These are phyloP conservation scores for Solanum neorickii DNA, from an alignment of 257 asterid genomes.

Conservation along the genomic window DNA sequence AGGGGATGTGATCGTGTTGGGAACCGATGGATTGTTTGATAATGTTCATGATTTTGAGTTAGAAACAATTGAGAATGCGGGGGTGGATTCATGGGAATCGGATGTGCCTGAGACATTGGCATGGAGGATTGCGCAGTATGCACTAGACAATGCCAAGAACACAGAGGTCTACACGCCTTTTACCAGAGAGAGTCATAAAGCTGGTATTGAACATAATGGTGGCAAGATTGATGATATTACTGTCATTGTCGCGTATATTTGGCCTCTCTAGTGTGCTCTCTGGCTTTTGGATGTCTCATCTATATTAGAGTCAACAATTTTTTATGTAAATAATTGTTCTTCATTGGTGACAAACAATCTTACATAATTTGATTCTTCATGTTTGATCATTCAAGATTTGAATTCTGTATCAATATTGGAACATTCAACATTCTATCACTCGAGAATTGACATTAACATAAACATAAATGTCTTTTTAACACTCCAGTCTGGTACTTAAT, in stretches of 20 bases:
- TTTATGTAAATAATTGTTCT: neutral
- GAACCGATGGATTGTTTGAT: slow-evolving; percentile 44
- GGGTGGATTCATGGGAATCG: neutral
- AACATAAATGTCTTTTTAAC: neutral
- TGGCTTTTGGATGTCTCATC: neutral
- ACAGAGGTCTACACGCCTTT: slow-evolving; percentile 2
- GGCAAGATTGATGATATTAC: slow-evolving; percentile 50
- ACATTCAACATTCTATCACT: neutral
- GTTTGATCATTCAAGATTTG: neutral
- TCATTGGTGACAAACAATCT: neutral
- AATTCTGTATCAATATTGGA: neutral
- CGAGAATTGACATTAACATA: neutral
- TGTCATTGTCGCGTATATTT: slow-evolving; percentile 17
- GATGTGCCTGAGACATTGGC: neutral
- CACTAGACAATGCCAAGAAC: neutral
- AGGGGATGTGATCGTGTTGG: slow-evolving; percentile 30
- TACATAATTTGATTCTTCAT: neutral
- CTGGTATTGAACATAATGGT: slow-evolving; percentile 9
- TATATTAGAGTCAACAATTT: neutral
- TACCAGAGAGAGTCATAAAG: slow-evolving; percentile 6
- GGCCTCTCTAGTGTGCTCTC: neutral
- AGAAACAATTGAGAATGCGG: neutral
- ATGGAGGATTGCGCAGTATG: neutral
- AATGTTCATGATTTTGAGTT: slow-evolving; percentile 17
- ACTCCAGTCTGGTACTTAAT: neutral